Percentiles rank a stretch among this genome's conserved stretches.
These are phyloP conservation scores for Termitomyces sp. DNA, from an alignment of 768 basidiomycete genomes.

Conservation along the genomic window DNA sequence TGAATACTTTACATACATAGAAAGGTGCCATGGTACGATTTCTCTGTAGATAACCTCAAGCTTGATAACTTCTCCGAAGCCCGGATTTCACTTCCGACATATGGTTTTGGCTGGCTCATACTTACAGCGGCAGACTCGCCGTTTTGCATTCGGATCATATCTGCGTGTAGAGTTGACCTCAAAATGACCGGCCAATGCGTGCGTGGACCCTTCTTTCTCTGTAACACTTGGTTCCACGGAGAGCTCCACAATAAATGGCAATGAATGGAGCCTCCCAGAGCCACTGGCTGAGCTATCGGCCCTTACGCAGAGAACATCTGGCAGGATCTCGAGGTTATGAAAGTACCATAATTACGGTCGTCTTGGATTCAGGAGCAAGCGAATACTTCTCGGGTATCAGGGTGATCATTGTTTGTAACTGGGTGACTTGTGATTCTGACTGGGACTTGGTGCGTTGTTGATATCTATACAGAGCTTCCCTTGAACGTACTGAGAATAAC, in stretches of 20 bases:
- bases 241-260: not conserved
- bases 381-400: not conserved
- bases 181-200: not conserved
- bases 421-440: not conserved
- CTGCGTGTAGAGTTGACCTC: not conserved
- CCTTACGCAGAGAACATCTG: not conserved
- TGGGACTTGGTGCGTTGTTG: not conserved
- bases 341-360: not conserved
- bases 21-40: too few relatives aligned
- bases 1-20: too few relatives aligned
- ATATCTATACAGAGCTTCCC: not conserved
- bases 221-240: not conserved
- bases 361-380: not conserved
- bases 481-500: not conserved
- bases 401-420: not conserved
- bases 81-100: too few relatives aligned
- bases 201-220: not conserved
- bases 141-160: too few relatives aligned
- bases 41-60: too few relatives aligned
- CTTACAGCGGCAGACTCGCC: too few relatives aligned
- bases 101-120: too few relatives aligned
- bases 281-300: constrained; percentile 1
- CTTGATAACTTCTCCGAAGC: too few relatives aligned
- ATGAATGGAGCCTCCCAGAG: not conserved
- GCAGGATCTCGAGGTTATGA: not conserved